Evolutionary conservation across 2,329 filamentous ascomycete species (phyloP).

Genomic region (Verticillium longisporum): DNA sequence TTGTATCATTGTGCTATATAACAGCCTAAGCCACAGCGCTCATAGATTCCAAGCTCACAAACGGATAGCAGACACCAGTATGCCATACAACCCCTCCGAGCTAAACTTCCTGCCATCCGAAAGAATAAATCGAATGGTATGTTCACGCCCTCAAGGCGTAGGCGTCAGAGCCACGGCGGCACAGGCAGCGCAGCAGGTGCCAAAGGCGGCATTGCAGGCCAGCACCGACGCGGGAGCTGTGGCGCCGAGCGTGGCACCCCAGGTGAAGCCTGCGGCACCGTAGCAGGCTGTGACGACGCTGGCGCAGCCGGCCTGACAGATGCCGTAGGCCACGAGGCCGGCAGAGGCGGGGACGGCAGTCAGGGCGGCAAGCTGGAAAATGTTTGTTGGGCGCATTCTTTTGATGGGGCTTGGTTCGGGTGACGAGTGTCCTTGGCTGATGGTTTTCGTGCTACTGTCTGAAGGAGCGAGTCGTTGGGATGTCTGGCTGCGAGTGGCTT

Average conservation of each 20-base stretch:
- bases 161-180: neutral
- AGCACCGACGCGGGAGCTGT: constrained; percentile 28
- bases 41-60: too few species aligned
- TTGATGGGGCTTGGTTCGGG: neutral
- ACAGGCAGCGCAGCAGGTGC: constrained; percentile 10
- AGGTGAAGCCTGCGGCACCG: constrained; percentile 31
- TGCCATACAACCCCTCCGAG: too few species aligned
- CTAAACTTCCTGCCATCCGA: too few species aligned
- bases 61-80: too few species aligned
- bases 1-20: too few species aligned
- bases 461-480: too few species aligned
- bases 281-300: constrained; percentile 37
- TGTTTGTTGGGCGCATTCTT: neutral
- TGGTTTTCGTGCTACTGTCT: too few species aligned
- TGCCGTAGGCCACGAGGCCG: neutral
- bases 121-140: neutral
- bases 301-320: constrained; percentile 37
- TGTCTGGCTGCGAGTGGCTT: too few species aligned
- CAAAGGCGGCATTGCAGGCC: constrained; percentile 34
- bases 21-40: too few species aligned
- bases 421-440: neutral
- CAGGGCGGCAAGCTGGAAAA: neutral
- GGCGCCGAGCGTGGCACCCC: constrained; percentile 26
- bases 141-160: neutral
- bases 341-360: neutral